Conservation (phyloP, 306 rosid species). For the Quercus ilex region DNA sequence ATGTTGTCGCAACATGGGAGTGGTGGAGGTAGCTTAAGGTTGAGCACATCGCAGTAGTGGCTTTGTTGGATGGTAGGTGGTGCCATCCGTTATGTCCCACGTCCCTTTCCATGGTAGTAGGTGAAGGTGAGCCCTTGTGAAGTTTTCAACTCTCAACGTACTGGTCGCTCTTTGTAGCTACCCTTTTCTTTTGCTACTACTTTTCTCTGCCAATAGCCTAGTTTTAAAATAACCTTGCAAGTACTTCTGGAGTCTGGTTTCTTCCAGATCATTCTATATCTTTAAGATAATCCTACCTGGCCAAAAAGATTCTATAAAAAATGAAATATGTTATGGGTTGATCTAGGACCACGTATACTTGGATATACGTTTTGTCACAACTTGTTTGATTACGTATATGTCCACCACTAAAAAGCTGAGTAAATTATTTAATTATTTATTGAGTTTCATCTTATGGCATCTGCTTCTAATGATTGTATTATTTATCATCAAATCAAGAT, state of each 20-base stretch:
- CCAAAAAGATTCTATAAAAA: no score
- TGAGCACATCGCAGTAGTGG: background rate
- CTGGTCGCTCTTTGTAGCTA: background rate
- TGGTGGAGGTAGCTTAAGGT: background rate
- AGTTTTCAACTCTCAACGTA: background rate
- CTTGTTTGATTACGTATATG: no score
- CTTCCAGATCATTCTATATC: no score
- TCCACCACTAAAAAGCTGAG: accelerated
- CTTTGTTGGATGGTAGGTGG: background rate
- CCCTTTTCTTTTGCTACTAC: background rate
- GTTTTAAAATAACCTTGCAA: background rate
- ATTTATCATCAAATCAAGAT: accelerated
- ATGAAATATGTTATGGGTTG: no score
- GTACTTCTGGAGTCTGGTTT: background rate
- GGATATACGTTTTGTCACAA: no score
- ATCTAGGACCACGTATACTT: no score
- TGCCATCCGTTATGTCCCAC: background rate
- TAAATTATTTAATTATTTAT: no score
- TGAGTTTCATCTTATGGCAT: accelerated
- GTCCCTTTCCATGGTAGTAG: slow-evolving; percentile 19
- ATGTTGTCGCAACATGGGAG: background rate
- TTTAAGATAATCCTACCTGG: no score
- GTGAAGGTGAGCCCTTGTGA: slow-evolving; percentile 13
- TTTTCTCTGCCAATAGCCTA: background rate
- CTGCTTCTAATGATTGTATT: accelerated